Evolutionary conservation across 495 filamentous ascomycete genomes (phyloP).

Genomic region (Jackrogersella multiformis): DNA sequence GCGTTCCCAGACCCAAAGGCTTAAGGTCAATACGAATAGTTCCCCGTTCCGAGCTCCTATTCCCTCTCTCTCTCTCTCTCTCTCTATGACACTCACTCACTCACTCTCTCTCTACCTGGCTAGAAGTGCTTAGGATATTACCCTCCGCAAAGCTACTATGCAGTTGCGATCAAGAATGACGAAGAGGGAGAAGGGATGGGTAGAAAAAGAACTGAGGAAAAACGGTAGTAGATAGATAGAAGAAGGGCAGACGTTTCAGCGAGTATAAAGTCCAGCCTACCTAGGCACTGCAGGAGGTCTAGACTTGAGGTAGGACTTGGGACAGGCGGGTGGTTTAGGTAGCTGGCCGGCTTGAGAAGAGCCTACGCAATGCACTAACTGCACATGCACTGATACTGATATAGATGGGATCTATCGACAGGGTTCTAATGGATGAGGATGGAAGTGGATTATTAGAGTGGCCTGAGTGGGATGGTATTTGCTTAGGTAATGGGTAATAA

Average conservation of each 20-base stretch:
- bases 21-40: slow-evolving; percentile 25
- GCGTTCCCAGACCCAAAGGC: slow-evolving; percentile 15
- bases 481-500: slow-evolving; percentile 28
- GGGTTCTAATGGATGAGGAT: slow-evolving; percentile 15
- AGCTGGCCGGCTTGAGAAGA: slow-evolving; percentile 27
- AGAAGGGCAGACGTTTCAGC: slow-evolving; percentile 25
- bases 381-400: slow-evolving; percentile 41
- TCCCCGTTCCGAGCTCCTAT: slow-evolving; percentile 28
- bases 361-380: slow-evolving; percentile 24
- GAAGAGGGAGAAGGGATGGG: not conserved
- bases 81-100: too few species aligned
- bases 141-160: slow-evolving; percentile 25
- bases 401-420: slow-evolving; percentile 39
- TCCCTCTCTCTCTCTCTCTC: too few species aligned
- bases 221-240: too few species aligned
- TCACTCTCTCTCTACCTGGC: slow-evolving; percentile 28
- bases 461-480: slow-evolving; percentile 30
- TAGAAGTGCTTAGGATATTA: not conserved
- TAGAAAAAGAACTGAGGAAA: not conserved
- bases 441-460: not conserved
- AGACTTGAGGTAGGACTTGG: slow-evolving; percentile 27
- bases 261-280: slow-evolving; percentile 32
- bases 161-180: slow-evolving; percentile 16
- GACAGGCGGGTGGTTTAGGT: slow-evolving; percentile 32
- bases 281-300: not conserved